Percentiles rank a stretch among this genome's conserved stretches.
These are phyloP conservation scores for Aegilops umbellulata DNA, from an alignment of 176 grass and related monocot genomes.

Conservation along the genomic window DNA sequence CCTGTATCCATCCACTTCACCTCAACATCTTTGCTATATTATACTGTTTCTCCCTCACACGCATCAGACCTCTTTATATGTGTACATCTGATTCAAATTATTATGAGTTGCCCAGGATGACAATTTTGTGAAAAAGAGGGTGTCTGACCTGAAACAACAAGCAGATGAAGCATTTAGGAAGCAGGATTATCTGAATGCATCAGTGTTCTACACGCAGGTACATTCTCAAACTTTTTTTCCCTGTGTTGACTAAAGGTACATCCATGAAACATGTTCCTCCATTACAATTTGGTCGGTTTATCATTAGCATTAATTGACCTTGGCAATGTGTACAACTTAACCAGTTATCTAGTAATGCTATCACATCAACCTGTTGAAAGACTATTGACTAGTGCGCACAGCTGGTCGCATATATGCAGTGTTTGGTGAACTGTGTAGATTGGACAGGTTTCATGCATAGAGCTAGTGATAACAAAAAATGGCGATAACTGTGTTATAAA, in stretches of 20 bases:
- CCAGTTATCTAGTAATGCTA: background rate
- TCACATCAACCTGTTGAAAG: background rate
- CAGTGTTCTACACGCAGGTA: background rate
- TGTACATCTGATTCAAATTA: no score
- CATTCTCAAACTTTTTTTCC: background rate
- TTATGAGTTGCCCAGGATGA: conserved; percentile 3
- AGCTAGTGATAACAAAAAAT: background rate
- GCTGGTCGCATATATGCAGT: background rate
- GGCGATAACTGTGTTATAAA: background rate
- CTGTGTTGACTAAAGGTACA: background rate
- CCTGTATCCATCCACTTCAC: background rate
- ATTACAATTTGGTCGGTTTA: background rate
- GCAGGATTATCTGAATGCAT: conserved; percentile 38
- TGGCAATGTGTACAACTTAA: background rate
- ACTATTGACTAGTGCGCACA: background rate
- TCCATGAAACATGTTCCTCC: background rate
- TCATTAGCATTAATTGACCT: background rate
- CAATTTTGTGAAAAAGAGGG: conserved; percentile 6
- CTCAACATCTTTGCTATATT: background rate
- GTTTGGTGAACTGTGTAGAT: background rate
- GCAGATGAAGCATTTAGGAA: conserved; percentile 30
- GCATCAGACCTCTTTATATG: no score
- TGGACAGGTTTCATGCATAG: background rate
- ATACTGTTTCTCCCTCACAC: background rate
- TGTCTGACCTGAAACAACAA: conserved; percentile 28